A percentile compares a stretch with the other conserved stretches of the same genome.
Conservation (phyloP, 2,329 filamentous ascomycete species). For the Ceratocystis variospora region DNA sequence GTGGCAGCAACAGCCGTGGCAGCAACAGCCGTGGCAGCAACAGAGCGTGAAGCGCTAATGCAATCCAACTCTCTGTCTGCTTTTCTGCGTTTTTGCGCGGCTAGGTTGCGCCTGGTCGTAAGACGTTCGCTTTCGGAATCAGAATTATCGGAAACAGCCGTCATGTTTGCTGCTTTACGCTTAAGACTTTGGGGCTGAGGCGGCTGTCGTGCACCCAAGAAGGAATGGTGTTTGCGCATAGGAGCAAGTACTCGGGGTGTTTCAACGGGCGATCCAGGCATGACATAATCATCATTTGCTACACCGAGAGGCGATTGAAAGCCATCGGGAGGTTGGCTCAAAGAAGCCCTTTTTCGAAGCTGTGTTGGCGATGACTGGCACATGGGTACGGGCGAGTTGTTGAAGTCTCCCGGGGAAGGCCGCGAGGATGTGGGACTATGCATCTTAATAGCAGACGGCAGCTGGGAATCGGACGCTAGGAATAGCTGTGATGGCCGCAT, state of each 20-base stretch:
- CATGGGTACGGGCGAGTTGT: conserved; percentile 35
- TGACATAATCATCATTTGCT: background rate
- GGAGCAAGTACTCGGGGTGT: background rate
- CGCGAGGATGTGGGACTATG: conserved; percentile 44
- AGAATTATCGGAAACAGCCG: background rate
- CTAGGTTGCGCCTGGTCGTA: background rate
- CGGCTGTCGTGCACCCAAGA: background rate
- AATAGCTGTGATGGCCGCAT: conserved; percentile 37
- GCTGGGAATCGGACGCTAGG: conserved; percentile 34
- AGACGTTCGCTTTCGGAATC: background rate
- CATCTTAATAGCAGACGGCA: conserved; percentile 38
- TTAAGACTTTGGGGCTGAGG: background rate
- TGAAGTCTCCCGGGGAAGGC: conserved; percentile 38
- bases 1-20: no score
- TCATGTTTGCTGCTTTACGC: background rate
- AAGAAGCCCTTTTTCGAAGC: background rate
- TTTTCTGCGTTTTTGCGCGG: conserved; percentile 10
- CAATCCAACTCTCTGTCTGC: conserved; percentile 4
- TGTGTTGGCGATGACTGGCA: conserved; percentile 21
- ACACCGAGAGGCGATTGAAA: background rate
- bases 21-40: background rate
- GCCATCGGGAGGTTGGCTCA: background rate
- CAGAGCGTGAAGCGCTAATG: background rate
- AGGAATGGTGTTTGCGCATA: conserved; percentile 9
- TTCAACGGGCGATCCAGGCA: conserved; percentile 11